Evolutionary conservation across 345 rosid species (phyloP), one percentile per base, ranked within the genome.

Genomic region (Populus euphratica): DNA sequence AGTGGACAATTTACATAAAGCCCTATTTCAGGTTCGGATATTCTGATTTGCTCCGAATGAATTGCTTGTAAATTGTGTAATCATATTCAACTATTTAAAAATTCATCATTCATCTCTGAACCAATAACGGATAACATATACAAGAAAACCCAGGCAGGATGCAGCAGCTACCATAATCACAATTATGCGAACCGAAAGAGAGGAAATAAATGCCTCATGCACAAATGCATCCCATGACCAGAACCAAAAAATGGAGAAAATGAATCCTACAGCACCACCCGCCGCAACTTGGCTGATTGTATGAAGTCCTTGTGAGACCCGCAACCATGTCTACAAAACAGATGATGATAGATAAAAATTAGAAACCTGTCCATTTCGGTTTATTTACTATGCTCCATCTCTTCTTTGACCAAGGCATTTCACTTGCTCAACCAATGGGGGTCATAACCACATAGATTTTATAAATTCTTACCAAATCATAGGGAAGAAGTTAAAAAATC

Each of bases 231-330:
- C 69, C 98, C 98, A 93, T 23, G 80, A 70, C 72, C 81, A 70
- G 75, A 83, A 85, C 94, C 98, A 93, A 43, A 92, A 77, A 47
- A 81, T 79, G 44, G 89, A 86, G 87, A 87, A 87, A 71, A 74
- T 29, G 2, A 80, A 83, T 10, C 98, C 98, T 68, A 87, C 20
- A 5, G 83, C 81, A 0, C 90, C 93, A 59, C 98, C 98, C 5
- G 88, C 97, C 0, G 78, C 82, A 73, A 91, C 88, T 88, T 93
- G 98, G 81, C 83, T 84, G 68, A 82, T 59, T 1, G 98, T 92
- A 77, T 93, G 98, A 68, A 91, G 87, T 71, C 87, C 77, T 77
- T 89, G 97, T 0, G 91, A 89, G 61, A 92, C 93, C 72, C 98
- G 87, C 80, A 92, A 78, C 93, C 93, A 90, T 76, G 89, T 82